Evolutionary conservation across 139 green algal genomes (phyloP), one percentile per base, ranked within the genome.

Genomic region (Desmodesmus armatus): DNA sequence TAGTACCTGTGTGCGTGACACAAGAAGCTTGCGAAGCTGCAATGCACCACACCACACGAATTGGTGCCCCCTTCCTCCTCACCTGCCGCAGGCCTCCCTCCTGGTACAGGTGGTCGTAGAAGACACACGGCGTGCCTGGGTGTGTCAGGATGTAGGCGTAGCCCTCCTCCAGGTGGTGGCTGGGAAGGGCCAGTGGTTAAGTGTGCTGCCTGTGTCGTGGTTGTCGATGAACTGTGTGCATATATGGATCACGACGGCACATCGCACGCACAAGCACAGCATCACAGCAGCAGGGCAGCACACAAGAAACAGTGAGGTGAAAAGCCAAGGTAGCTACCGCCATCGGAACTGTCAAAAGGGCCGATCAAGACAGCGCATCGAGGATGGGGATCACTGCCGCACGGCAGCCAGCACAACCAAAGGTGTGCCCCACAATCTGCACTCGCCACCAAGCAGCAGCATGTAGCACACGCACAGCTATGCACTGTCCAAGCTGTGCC

Each of bases 191-290:
- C 95, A 96, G 82, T 98, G 94, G 82, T 96, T 96, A 19, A 98
- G 81, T 31, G 93, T 96, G 40, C 88, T 94, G 49, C 94, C 94
- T 6, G 92, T 94, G 87, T 94, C 91, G 90, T 99, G 97, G 92
- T 99, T 99, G 83, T 99, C 97, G 66, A 99, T 93, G 90, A 99
- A 99, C n/a, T n/a, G n/a, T n/a, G n/a, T n/a, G n/a, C n/a, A n/a
- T n/a, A n/a, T n/a, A n/a, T 58, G 95, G 74, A 99, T 92, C 35
- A 96, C 96, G 37, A 95, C 90, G 25, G 90, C 94, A 51, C 80
- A 72, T 80, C 86, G 85, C 58, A 87, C 72, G 39, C 80, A 21
- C 6, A 13, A 47, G 65, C 35, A 9, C 35, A 9, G 31, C 21
- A 35, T 15, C 21, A 47, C 7, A n/a, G 31, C 35, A 44, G 65